Base-by-base conservation (phyloP, 2,329 filamentous ascomycete species). In the Emmonsiellopsis sp. region DNA sequence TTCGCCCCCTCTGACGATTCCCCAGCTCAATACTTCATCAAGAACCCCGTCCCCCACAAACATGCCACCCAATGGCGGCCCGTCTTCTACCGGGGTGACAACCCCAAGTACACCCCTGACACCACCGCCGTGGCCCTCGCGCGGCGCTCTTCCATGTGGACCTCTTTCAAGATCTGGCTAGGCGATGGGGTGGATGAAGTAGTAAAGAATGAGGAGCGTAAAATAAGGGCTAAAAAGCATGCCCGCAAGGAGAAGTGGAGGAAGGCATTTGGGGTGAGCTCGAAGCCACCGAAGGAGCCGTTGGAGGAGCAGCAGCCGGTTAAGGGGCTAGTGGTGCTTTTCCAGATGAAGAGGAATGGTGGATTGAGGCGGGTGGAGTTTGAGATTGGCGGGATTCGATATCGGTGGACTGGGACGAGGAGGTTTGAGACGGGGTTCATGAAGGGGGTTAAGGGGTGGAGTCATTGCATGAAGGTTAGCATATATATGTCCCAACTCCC, bases 341-440 rank as follows among this genome's bases (percentile, higher is more conserved):
- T 51, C 13, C 37, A 10, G 8, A 16, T 51, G 40, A 35, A 51
- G 13, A 16, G 49, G 32, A 15, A 16, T 13, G 49, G 49, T 9
- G 8, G 32, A 9, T 42, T 38, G 13, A 42, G 49, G 49, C 42
- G 43, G 11, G 32, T 51, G 7, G 41, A 43, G 7, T 51, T 51
- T 51, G 40, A 51, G n/a, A 16, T 43, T 9, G 49, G 26, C 13
- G 49, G 40, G 40, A 31, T 16, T 5, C 13, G 15, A 11, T 51
- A 51, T 43, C 38, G 49, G 15, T 51, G 49, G 40, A 42, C 49
- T 10, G 49, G 49, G 38, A 51, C 49, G 7, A 13, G 49, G 41
- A 51, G 4, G 16, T 51, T 51, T 37, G 38, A 16, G 3, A 37
- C 49, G 40, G 32, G 49, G 9, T 51, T 51, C 15, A 44, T 51